Conservation (phyloP, 768 basidiomycete genomes). For the Tricholoma flavovirens region DNA sequence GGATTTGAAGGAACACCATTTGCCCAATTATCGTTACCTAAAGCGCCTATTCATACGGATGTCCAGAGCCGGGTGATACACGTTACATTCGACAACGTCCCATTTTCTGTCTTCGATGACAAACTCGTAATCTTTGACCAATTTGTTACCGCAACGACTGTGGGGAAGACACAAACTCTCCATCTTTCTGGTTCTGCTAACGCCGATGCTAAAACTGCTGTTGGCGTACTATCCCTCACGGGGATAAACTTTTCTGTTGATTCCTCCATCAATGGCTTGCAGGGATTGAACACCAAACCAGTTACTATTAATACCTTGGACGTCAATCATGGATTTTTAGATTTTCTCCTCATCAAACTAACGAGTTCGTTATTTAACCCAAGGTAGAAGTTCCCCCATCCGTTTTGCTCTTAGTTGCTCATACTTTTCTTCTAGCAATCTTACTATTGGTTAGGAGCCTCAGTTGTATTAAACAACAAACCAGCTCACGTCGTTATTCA, state of each 20-base stretch:
- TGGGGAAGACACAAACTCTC: constrained; percentile 38
- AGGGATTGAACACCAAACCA: constrained; percentile 56
- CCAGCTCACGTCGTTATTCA: constrained; percentile 30
- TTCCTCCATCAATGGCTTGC: constrained; percentile 54
- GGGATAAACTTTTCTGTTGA: constrained; percentile 56
- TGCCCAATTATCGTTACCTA: constrained; percentile 55
- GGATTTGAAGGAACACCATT: constrained; percentile 48
- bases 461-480: not conserved
- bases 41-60: constrained; percentile 52
- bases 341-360: constrained; percentile 64
- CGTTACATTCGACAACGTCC: constrained; percentile 51
- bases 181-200: constrained; percentile 49
- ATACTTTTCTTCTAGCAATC: constrained; percentile 26
- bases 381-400: constrained; percentile 32
- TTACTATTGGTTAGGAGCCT: constrained; percentile 34
- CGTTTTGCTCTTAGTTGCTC: constrained; percentile 2
- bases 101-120: constrained; percentile 49
- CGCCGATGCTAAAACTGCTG: constrained; percentile 56
- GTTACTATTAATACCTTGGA: constrained; percentile 53
- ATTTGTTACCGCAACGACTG: constrained; percentile 59
- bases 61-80: constrained; percentile 57
- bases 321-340: constrained; percentile 60
- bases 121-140: constrained; percentile 48
- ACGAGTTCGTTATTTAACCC: constrained; percentile 60
- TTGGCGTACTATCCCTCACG: constrained; percentile 53